Conservation (phyloP, 2,329 filamentous ascomycete species). For the Taxawa tesnikishii region DNA sequence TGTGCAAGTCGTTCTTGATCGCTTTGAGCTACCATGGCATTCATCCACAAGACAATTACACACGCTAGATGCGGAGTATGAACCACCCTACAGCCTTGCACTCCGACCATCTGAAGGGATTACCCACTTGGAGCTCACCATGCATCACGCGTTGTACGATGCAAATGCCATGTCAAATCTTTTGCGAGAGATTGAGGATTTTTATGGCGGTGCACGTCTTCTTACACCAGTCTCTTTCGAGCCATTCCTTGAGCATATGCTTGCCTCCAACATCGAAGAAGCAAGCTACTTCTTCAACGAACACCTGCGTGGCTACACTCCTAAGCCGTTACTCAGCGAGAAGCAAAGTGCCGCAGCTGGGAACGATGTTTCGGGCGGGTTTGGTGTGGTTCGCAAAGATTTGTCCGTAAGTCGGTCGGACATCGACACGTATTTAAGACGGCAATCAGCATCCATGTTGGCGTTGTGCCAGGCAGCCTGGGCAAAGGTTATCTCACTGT, state of each 20-base stretch:
- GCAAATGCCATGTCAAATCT: slow-evolving; percentile 62
- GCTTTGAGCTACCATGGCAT: slow-evolving; percentile 32
- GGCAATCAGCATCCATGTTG: slow-evolving; percentile 45
- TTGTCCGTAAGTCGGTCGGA: slow-evolving; percentile 24
- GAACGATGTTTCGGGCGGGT: background rate
- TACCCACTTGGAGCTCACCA: slow-evolving; percentile 34
- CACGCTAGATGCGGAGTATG: background rate
- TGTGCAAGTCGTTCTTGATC: slow-evolving; percentile 56
- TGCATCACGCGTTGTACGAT: slow-evolving; percentile 82
- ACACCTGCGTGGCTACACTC: slow-evolving; percentile 41
- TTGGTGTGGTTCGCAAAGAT: slow-evolving; percentile 5
- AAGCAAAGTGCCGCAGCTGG: no score
- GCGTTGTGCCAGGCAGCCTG: slow-evolving; percentile 62
- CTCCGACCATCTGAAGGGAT: slow-evolving; percentile 11
- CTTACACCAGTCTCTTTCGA: slow-evolving; percentile 43
- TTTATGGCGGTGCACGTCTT: slow-evolving; percentile 38
- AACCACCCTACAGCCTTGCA: slow-evolving; percentile 23
- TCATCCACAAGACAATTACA: no score
- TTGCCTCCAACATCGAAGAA: slow-evolving; percentile 33
- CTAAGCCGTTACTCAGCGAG: slow-evolving; percentile 25
- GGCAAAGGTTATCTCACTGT: slow-evolving; percentile 49
- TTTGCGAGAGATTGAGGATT: slow-evolving; percentile 55
- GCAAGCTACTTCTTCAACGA: slow-evolving; percentile 55
- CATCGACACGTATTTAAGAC: slow-evolving; percentile 38
- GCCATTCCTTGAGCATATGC: slow-evolving; percentile 50